Conservation (phyloP, 495 filamentous ascomycete species). For the Margaritispora aquatica region DNA sequence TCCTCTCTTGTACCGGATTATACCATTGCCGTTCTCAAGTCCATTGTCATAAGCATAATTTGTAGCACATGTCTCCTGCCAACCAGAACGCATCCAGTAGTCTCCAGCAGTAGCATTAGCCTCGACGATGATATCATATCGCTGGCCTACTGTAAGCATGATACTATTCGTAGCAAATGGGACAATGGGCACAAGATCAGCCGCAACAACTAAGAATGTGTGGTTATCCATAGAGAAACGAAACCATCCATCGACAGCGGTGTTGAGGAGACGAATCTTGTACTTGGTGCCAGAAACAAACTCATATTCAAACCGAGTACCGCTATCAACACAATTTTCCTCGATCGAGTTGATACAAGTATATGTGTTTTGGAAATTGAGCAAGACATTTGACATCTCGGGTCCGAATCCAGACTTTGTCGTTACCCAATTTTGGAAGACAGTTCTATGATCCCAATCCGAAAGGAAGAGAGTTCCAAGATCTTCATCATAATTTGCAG, state of each 20-base stretch:
- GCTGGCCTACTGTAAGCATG: conserved; percentile 59
- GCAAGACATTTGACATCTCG: conserved; percentile 24
- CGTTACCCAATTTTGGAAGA: conserved; percentile 18
- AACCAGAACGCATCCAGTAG: conserved; percentile 1
- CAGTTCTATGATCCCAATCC: conserved; percentile 34
- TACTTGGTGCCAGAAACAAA: conserved; percentile 6
- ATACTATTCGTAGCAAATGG: conserved; percentile 38
- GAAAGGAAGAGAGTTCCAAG: conserved; percentile 38
- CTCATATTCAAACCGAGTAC: too few relatives aligned
- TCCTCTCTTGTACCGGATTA: conserved; percentile 34
- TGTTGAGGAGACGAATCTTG: conserved; percentile 49
- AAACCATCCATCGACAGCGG: conserved; percentile 40
- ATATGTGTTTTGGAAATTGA: conserved; percentile 22
- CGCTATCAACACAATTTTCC: too few relatives aligned
- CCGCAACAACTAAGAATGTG: conserved; percentile 39
- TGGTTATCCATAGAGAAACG: conserved; percentile 43
- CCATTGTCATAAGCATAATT: conserved; percentile 23
- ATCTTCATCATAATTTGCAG: conserved; percentile 35
- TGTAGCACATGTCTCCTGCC: background rate
- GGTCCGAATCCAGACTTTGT: background rate
- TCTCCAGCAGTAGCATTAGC: conserved; percentile 42
- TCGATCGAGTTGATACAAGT: background rate
- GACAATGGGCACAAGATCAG: conserved; percentile 43
- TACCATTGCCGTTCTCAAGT: conserved; percentile 25
- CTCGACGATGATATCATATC: conserved; percentile 61